These are phyloP conservation scores for Kodamaea ohmeri DNA, from an alignment of 1,139 yeast genomes.

Conservation along the genomic window DNA sequence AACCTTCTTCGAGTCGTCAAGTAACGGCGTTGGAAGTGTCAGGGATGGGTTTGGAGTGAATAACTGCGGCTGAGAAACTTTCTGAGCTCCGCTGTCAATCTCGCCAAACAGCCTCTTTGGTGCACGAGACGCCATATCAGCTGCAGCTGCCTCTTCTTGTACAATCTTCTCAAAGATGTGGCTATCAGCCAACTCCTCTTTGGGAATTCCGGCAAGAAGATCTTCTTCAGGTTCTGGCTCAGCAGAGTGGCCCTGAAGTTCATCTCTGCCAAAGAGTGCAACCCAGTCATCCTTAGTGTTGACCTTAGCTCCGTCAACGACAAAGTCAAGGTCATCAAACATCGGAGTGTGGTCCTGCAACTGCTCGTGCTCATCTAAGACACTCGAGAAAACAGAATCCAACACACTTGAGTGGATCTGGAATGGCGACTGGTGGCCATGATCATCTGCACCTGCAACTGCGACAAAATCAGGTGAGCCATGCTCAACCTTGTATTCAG, in stretches of 20 bases:
- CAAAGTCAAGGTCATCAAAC: constrained; percentile 56
- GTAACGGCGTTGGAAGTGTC: constrained; percentile 33
- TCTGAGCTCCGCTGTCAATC: constrained; percentile 30
- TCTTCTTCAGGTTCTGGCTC: constrained; percentile 10
- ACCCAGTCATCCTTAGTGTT: constrained; percentile 58
- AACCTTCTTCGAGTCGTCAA: constrained; percentile 24
- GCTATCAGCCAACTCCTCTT: constrained; percentile 23
- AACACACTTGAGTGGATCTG: constrained; percentile 58
- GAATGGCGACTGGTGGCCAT: constrained; percentile 36
- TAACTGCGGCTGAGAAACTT: constrained; percentile 23
- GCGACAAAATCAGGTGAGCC: constrained; percentile 7
- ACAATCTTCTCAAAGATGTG: constrained; percentile 10
- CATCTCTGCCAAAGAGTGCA: constrained; percentile 54
- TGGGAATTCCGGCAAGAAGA: constrained; percentile 17
- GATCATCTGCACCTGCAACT: constrained; percentile 11
- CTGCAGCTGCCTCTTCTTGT: constrained; percentile 6
- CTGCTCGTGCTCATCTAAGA: constrained; percentile 38
- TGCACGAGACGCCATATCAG: constrained; percentile 2
- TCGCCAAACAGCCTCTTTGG: constrained; percentile 29
- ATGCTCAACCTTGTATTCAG: constrained; percentile 13
- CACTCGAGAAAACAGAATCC: constrained; percentile 58
- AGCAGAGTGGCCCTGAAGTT: constrained; percentile 11
- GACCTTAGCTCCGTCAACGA: constrained; percentile 45
- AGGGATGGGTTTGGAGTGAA: constrained; percentile 36
- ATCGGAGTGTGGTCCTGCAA: constrained; percentile 57